phyloP scores from a whole-genome alignment of 495 filamentous ascomycete genomes.

The Neurospora sp. region DNA sequence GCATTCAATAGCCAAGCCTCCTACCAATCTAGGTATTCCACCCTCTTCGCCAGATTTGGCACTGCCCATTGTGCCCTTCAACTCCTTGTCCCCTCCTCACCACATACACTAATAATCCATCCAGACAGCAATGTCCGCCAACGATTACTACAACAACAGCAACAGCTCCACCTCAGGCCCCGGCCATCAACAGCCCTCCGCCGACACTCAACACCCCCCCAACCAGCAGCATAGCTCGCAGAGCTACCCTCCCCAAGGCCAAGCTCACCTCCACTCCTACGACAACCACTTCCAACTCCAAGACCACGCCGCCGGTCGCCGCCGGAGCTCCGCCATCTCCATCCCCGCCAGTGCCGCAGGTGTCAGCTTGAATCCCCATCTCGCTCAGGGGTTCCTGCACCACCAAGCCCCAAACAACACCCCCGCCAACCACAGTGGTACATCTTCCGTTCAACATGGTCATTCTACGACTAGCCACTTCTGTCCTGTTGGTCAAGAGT shows the following conservation, averaged over 20 bases:
- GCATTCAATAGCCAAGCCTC: background rate
- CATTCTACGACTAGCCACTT: background rate
- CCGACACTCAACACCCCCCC: background rate
- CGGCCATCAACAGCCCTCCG: background rate
- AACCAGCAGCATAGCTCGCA: background rate
- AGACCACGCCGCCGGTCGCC: background rate
- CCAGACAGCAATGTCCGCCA: background rate
- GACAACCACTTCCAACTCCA: background rate
- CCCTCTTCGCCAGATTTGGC: background rate
- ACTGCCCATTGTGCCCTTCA: background rate
- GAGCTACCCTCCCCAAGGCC: background rate
- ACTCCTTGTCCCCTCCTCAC: background rate
- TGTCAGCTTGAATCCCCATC: background rate
- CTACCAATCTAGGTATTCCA: background rate
- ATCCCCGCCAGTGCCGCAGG: background rate
- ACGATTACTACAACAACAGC: background rate
- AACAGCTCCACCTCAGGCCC: background rate
- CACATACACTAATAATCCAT: background rate
- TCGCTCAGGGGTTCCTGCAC: background rate
- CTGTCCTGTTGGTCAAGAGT: background rate
- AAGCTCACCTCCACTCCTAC: background rate
- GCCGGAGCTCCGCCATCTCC: background rate
- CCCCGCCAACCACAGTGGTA: background rate
- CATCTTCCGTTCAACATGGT: background rate
- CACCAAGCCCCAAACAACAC: background rate